Conservation (phyloP, 2,329 filamentous ascomycete genomes). For the Trichoderma sp. region DNA sequence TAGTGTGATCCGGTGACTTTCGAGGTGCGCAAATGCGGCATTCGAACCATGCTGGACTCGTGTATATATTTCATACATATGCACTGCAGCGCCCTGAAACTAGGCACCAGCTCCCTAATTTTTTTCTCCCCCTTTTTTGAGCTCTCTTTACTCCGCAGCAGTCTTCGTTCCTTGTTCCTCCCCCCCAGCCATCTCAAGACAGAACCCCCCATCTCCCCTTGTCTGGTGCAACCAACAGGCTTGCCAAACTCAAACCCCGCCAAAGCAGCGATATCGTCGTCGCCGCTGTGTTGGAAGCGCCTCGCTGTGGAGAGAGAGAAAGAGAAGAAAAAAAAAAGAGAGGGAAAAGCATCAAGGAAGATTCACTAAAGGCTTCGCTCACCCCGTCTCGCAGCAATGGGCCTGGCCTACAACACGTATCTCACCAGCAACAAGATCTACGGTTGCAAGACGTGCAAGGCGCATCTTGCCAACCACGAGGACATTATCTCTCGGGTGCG, state of each 20-base stretch:
- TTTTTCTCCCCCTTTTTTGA: background rate
- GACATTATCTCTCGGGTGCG: constrained; percentile 91
- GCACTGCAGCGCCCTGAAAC: background rate
- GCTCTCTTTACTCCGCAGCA: no score
- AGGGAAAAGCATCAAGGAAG: background rate
- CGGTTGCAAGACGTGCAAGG: constrained; percentile 92
- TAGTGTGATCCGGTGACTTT: constrained; percentile 3
- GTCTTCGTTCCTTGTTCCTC: background rate
- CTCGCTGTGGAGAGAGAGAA: background rate
- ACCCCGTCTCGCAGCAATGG: constrained; percentile 54
- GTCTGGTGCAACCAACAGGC: background rate
- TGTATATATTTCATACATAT: background rate
- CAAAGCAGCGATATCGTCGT: background rate
- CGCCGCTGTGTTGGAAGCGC: background rate
- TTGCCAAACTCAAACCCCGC: background rate
- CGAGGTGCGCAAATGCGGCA: background rate
- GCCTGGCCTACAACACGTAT: constrained; percentile 87
- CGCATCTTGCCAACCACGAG: constrained; percentile 90
- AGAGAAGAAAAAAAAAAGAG: background rate
- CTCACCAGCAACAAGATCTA: constrained; percentile 84
- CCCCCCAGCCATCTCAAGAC: background rate
- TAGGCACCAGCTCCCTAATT: background rate
- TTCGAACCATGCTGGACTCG: background rate
- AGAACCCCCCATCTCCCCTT: background rate
- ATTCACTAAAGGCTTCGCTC: background rate